These are phyloP conservation scores for Candida orba DNA, from an alignment of 805 yeast species.

Conservation along the genomic window DNA sequence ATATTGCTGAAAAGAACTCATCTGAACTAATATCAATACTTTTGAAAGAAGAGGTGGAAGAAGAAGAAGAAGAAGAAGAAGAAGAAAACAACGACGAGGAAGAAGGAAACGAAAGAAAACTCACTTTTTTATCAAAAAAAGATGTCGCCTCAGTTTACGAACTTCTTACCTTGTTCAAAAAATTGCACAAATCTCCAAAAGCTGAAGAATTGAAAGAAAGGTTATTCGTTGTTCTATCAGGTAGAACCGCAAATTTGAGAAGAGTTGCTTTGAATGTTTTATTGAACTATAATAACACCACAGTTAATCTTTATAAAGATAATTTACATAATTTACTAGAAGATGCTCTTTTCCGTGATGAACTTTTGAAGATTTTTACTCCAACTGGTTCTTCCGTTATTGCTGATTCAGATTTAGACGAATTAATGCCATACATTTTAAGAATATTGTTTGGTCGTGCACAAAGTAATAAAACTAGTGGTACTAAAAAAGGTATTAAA, in stretches of 20 bases:
- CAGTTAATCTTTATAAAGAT: constrained; percentile 61
- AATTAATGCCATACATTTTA: constrained; percentile 63
- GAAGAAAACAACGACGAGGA: constrained; percentile 20
- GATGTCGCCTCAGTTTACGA: constrained; percentile 56
- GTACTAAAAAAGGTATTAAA: constrained; percentile 65
- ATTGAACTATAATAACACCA: constrained; percentile 53
- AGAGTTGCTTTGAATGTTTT: constrained; percentile 64
- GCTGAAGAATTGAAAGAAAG: constrained; percentile 47
- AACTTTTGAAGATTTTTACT: constrained; percentile 56
- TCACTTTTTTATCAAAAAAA: constrained; percentile 34
- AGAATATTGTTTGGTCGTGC: constrained; percentile 84
- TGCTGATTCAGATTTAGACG: constrained; percentile 51
- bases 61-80: constrained; percentile 14
- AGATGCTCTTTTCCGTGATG: constrained; percentile 81
- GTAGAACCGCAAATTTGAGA: constrained; percentile 57
- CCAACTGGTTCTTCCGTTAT: constrained; percentile 44
- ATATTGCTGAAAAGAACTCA: constrained; percentile 61
- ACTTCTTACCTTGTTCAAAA: constrained; percentile 57
- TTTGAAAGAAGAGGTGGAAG: constrained; percentile 24
- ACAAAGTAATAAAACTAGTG: constrained; percentile 59
- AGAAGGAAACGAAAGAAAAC: constrained; percentile 9
- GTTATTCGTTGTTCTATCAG: constrained; percentile 50
- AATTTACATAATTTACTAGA: constrained; percentile 70
- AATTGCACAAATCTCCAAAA: constrained; percentile 46
- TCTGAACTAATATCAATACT: constrained; percentile 52